phyloP scores from a whole-genome alignment of 2,329 filamentous ascomycete species.

The Bipolaris bicolor region DNA sequence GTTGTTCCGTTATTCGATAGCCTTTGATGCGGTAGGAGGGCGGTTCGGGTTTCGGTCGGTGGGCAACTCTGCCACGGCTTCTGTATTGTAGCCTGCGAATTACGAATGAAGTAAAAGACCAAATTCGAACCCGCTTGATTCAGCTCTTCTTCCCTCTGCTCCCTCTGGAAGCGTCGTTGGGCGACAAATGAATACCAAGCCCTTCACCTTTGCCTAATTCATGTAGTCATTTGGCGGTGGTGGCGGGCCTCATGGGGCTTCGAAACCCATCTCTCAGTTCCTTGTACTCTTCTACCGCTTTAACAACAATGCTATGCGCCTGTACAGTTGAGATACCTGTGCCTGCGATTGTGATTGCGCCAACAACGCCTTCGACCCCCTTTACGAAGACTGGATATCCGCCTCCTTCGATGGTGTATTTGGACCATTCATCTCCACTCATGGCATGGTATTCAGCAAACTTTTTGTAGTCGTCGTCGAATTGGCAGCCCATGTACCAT shows the following conservation, averaged over 20 bases:
- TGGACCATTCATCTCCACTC: constrained; percentile 55
- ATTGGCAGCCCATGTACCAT: constrained; percentile 75
- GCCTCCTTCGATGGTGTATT: constrained; percentile 80
- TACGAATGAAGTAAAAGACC: not conserved
- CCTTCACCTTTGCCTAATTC: constrained; percentile 22
- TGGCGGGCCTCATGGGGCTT: constrained; percentile 43
- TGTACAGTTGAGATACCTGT: constrained; percentile 69
- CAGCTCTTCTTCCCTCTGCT: not conserved
- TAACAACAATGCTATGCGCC: constrained; percentile 77
- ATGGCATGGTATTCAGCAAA: constrained; percentile 72
- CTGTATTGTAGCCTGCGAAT: constrained; percentile 22
- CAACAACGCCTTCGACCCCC: constrained; percentile 77
- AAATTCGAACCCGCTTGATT: not conserved
- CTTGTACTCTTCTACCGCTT: constrained; percentile 66
- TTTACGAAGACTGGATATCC: constrained; percentile 73
- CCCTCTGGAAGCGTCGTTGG: constrained; percentile 1
- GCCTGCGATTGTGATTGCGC: constrained; percentile 76
- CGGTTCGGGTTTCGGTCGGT: constrained; percentile 41
- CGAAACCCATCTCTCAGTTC: constrained; percentile 43
- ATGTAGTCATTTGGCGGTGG: constrained; percentile 44
- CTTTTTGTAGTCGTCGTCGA: constrained; percentile 67
- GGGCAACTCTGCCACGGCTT: constrained; percentile 18
- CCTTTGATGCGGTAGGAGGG: constrained; percentile 43
- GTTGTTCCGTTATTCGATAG: constrained; percentile 41
- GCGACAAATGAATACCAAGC: constrained; percentile 14